Evolutionary conservation across 2,329 filamentous ascomycete genomes (phyloP).

Genomic region (Endoconidiophora laricicola): DNA sequence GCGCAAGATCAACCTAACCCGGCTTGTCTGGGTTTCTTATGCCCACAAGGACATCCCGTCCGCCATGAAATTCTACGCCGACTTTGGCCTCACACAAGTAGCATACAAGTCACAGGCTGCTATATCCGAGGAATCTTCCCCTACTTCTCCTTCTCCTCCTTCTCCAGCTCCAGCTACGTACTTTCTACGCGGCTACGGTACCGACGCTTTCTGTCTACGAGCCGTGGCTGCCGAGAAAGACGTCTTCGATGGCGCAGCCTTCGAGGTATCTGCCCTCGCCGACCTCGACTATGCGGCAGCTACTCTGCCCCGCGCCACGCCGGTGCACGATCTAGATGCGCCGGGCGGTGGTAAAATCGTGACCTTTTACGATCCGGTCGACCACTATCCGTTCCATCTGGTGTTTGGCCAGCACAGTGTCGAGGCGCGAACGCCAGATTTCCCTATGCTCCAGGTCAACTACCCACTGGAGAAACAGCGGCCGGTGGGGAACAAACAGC

Average conservation of each 20-base stretch:
- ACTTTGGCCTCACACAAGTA: conserved; percentile 31
- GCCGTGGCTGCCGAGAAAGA: conserved; percentile 30
- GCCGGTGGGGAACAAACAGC: conserved; percentile 28
- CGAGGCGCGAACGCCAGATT: conserved; percentile 20
- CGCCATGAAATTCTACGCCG: conserved; percentile 26
- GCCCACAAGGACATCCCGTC: conserved; percentile 27
- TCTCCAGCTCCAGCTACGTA: conserved; percentile 17
- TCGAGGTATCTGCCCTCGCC: conserved; percentile 37
- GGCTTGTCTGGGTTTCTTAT: conserved; percentile 19
- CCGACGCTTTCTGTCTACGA: conserved; percentile 42
- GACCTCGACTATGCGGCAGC: conserved; percentile 35
- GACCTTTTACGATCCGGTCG: conserved; percentile 34
- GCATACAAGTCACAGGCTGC: conserved; percentile 15
- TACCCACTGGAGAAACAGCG: conserved; percentile 28
- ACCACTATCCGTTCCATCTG: conserved; percentile 40
- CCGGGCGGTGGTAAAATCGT: conserved; percentile 38
- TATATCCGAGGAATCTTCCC: conserved; percentile 15
- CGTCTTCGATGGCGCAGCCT: conserved; percentile 40
- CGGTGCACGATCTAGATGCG: conserved; percentile 32
- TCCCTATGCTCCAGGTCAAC: conserved; percentile 29
- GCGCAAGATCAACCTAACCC: neutral
- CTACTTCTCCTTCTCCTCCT: neutral
- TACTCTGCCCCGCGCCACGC: conserved; percentile 29
- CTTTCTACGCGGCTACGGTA: conserved; percentile 43
- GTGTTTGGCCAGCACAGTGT: conserved; percentile 34